Conservation (phyloP, 257 asterid species). For the Nicotiana attenuata region DNA sequence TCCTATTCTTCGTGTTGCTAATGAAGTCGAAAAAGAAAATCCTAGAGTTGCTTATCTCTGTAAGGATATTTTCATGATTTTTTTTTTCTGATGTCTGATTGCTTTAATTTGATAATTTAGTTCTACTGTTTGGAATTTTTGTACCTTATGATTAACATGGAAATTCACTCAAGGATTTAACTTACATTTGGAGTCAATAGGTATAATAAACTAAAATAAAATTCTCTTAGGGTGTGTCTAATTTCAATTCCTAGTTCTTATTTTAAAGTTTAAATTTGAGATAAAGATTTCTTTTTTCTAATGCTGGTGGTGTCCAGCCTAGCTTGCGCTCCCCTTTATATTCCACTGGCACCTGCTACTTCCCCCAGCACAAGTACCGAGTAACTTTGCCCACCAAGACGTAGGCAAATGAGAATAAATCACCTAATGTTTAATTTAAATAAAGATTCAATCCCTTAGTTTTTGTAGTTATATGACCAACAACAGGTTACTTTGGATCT, state of each 20-base stretch:
- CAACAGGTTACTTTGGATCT: neutral
- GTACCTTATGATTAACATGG: neutral
- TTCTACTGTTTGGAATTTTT: neutral
- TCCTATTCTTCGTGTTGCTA: slow-evolving; percentile 92
- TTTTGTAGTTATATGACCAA: neutral
- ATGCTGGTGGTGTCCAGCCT: neutral
- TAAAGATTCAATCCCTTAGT: neutral
- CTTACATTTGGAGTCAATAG: neutral
- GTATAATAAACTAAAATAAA: neutral
- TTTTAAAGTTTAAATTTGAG: neutral
- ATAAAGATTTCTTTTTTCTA: neutral
- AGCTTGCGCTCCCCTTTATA: neutral
- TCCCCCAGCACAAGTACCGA: neutral
- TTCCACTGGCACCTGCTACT: neutral
- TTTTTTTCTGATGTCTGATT: neutral
- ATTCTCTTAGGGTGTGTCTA: neutral
- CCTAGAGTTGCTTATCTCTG: slow-evolving; percentile 78
- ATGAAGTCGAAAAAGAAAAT: slow-evolving; percentile 65
- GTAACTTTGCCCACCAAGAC: neutral
- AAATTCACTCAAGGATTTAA: neutral
- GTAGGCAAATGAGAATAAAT: neutral
- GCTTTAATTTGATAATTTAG: neutral
- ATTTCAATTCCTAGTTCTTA: neutral
- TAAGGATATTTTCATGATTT: slow-evolving; percentile 24
- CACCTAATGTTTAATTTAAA: neutral